Evolutionary conservation across 345 rosid genomes (phyloP), one percentile per base, ranked within the genome.

Genomic region (Gossypium bickii): DNA sequence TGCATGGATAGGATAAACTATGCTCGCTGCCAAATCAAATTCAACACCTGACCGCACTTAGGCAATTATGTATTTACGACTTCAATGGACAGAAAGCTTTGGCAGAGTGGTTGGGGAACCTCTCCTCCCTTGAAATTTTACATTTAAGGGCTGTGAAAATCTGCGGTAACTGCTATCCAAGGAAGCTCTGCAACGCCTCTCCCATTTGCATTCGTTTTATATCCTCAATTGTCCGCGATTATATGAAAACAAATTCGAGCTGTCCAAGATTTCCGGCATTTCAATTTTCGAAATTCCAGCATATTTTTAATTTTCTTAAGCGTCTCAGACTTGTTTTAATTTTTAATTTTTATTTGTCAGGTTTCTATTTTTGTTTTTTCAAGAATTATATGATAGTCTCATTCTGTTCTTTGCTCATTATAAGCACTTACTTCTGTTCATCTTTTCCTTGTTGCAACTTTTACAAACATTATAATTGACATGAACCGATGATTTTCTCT

Each of bases 21-120:
- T 27, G 6, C 45, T 73, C 48, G 24, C 24, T 73, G 17, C 76
- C 76, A 16, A n/a, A 47, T 47, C 76, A 73, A 45, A 45, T 61
- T 59, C 76, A 61, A 60, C 69, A 73, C 22, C 55, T 62, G 48
- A 62, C 48, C 1, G 56, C 68, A 9, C 69, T 62, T n/a, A 0
- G 49, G 34, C 4, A 9, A 2, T 49, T 73, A 12, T 2, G 0
- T 3, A 18, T 71, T 5, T 0, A 2, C 0, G 0, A 8, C 10
- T 55, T 71, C n/a, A 3, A 25, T 1, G 25, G 16, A 16, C 20
- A 34, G 22, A 62, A 29, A 80, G 9, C 4, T 22, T 67, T 48
- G 57, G 57, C 72, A 22, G 57, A 67, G 56, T 67, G 72, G 72
- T 16, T 67, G 18, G 43, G 29, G 7, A 67, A 47, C 72, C 41